Evolutionary conservation across 352 stramenopile genomes (phyloP), one percentile per base, ranked within the genome.

Genomic region (Phytopythium helicoides): DNA sequence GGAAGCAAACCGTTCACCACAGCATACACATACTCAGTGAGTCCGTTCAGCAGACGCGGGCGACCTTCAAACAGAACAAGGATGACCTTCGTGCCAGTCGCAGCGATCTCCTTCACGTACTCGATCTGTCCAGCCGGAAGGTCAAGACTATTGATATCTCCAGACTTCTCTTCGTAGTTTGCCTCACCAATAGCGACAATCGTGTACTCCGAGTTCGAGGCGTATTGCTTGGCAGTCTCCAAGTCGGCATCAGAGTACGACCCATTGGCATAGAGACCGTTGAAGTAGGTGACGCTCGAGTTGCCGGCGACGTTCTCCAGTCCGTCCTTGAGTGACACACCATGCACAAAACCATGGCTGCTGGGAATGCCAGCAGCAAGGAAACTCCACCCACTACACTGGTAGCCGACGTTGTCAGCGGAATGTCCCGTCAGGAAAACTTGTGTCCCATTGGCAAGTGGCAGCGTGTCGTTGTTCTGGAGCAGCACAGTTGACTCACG

Each of bases 81-180:
- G 19, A 92, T 64, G 23, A 94, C 60, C 28, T 89, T 89, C 5
- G 79, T 85, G 10, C 70, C 72, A 2, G 73, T 87, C 0, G 64
- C 68, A 0, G 66, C 64, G 14, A 95, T 62, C 33, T 76, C 60
- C 26, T 72, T 76, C 9, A 95, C 73, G 47, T 94, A 95, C 44
- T 76, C 71, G 45, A 89, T 68, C 53, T 94, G 79, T 4, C 83
- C 80, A 8, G 33, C 33, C 0, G 85, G 73, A 15, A 94, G 66
- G 0, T 65, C 64, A 0, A 92, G 46, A 28, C 92, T 69, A 21
- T 88, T 44, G 18, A 96, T 73, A 52, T 96, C 86, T 11, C 87
- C 87, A 0, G 73, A 64, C 45, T 94, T 95, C 52, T 96, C 86
- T 1, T 84, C 63, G 50, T 95, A 96, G 0, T 72, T 47, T 9